Base-by-base conservation (phyloP, 1,139 yeast species). In the Zygosaccharomyces sapae region DNA sequence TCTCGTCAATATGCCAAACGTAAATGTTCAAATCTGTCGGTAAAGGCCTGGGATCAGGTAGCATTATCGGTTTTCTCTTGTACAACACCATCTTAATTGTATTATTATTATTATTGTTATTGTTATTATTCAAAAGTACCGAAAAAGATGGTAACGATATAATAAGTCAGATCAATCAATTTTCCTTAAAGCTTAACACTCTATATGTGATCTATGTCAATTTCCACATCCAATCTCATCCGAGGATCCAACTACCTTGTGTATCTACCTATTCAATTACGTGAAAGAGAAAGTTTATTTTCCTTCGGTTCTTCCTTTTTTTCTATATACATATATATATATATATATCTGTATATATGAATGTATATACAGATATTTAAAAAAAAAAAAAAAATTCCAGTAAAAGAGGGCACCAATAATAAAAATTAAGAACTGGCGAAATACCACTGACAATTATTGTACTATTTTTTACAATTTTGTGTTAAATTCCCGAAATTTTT, bases 1-100 rank as follows among this genome's bases (percentile, higher is more conserved):
- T 90, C 55, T 81, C 81, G 18, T 87, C 81, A 44, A 92, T 88
- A 55, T 72, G 73, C 86, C 89, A 92, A 1, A 88, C 87, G 46
- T 79, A 77, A 2, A 79, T 71, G 31, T 69, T 57, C 41, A 74
- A 60, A 56, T 82, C 80, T 1, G 57, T 61, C 0, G 90, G 89
- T 2, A 82, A 57, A 10, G 73, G 69, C 1, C 77, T 79, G 1
- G 86, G 82, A 13, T 74, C 73, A 8, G 76, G 74, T 51, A 78
- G 76, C 8, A 74, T 72, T 34, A 84, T 87, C 42, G 81, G 83
- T 63, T 84, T 84, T 52, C 92, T 71, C 62, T 84, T 84, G 68
- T 80, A 84, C 38, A 83, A 70, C 44, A 85, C 94, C 94, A 66
- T 66, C 4, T 19, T 43, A 30, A 12, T n/a, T 10, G 12, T 29